Percentiles rank a stretch among this genome's conserved stretches.
phyloP scores from a whole-genome alignment of 148 eudicot species.

The Limonium bicolor region DNA sequence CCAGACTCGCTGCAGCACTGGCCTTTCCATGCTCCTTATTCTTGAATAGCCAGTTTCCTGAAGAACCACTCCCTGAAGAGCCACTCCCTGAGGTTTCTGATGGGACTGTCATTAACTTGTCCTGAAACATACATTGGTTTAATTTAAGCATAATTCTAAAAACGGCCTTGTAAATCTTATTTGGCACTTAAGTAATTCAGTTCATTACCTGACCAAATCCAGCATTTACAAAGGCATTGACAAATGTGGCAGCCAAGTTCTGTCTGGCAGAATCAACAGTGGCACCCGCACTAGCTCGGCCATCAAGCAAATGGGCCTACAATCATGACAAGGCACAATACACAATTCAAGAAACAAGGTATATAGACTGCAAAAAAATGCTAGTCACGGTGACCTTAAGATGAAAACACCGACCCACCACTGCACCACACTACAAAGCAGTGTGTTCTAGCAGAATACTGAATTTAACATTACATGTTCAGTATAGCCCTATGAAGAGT shows the following conservation, averaged over 20 bases:
- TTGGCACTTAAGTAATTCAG: not conserved
- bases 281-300: conserved; percentile 87
- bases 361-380: too few species aligned
- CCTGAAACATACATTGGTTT: conserved; percentile 30
- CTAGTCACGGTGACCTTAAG: too few species aligned
- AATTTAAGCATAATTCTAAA: not conserved
- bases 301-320: conserved; percentile 91
- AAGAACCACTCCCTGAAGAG: conserved; percentile 56
- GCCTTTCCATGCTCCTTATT: conserved; percentile 94
- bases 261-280: conserved; percentile 94
- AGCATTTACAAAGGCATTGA: conserved; percentile 97
- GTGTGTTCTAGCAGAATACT: too few species aligned
- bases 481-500: too few species aligned
- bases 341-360: too few species aligned
- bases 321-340: too few species aligned
- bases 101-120: conserved; percentile 76
- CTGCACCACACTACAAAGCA: too few species aligned
- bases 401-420: too few species aligned
- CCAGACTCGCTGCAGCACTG: conserved; percentile 99
- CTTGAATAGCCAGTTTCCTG: conserved; percentile 89
- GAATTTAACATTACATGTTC: too few species aligned
- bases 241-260: conserved; percentile 97
- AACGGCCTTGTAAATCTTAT: not conserved
- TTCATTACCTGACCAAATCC: conserved; percentile 80
- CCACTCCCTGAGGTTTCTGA: conserved; percentile 61